Conservation (phyloP, 306 rosid genomes). For the Lathyrus oleraceus region DNA sequence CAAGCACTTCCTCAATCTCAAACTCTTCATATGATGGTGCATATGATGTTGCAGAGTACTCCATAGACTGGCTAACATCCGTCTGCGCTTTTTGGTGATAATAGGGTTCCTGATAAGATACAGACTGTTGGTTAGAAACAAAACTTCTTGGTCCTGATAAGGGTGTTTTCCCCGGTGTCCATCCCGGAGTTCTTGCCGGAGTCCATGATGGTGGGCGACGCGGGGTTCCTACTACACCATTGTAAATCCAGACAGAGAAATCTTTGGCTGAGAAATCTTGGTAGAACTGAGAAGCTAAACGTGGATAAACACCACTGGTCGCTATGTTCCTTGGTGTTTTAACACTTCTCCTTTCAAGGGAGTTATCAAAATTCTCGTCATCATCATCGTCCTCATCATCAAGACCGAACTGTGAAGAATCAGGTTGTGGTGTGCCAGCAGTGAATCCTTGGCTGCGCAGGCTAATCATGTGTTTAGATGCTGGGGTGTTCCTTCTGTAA, state of each 20-base stretch:
- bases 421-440: slow-evolving; percentile 45
- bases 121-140: slow-evolving; percentile 58
- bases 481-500: slow-evolving; percentile 40
- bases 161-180: slow-evolving; percentile 63
- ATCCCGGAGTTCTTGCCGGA: slow-evolving; percentile 72
- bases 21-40: slow-evolving; percentile 48
- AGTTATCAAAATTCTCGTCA: slow-evolving; percentile 62
- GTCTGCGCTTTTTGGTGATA: slow-evolving; percentile 42
- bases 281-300: slow-evolving; percentile 85
- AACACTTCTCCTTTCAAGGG: slow-evolving; percentile 64
- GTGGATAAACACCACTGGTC: slow-evolving; percentile 59
- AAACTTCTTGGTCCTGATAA: slow-evolving; percentile 47
- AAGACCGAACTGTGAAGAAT: slow-evolving; percentile 43
- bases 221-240: slow-evolving; percentile 77
- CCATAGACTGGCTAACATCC: slow-evolving; percentile 44
- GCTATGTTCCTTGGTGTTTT: slow-evolving; percentile 48
- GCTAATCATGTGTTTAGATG: slow-evolving; percentile 57
- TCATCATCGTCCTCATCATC: slow-evolving; percentile 45
- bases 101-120: slow-evolving; percentile 41
- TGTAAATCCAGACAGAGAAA: slow-evolving; percentile 74
- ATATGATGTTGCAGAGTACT: slow-evolving; percentile 44
- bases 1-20: slow-evolving; percentile 59
- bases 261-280: slow-evolving; percentile 77
- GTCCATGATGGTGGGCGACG: slow-evolving; percentile 77
- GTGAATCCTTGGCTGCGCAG: slow-evolving; percentile 61